These are phyloP conservation scores for Sporobolus alterniflorus DNA, from an alignment of 202 grass and related monocot genomes.

Conservation along the genomic window DNA sequence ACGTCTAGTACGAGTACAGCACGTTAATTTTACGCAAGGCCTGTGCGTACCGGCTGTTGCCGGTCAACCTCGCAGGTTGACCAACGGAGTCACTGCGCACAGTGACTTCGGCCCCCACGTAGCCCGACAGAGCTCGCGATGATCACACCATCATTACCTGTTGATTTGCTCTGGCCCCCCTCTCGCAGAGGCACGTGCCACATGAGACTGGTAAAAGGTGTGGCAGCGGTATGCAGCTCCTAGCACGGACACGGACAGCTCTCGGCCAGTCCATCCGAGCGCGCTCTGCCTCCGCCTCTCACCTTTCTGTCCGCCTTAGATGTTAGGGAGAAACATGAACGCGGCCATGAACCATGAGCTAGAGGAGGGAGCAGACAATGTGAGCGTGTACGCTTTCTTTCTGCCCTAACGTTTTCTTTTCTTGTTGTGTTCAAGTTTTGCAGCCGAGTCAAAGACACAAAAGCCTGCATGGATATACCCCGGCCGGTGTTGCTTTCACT, in stretches of 20 bases:
- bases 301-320: conserved; percentile 34
- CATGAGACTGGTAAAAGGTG: no score
- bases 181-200: conserved; percentile 36
- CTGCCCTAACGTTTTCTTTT: not conserved
- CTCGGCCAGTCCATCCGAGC: not conserved
- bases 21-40: no score
- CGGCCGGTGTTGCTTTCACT: no score
- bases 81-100: not conserved
- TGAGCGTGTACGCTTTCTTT: conserved; percentile 20
- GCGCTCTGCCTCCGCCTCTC: not conserved
- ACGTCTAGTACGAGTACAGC: not conserved
- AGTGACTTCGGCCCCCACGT: conserved; percentile 21
- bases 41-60: not conserved
- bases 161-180: conserved; percentile 31
- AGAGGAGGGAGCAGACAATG: not conserved
- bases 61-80: conserved; percentile 30
- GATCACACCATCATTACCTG: conserved; percentile 52
- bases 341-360: not conserved
- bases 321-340: conserved; percentile 24
- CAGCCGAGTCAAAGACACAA: no score
- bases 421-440: not conserved
- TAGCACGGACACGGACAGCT: no score
- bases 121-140: conserved; percentile 44
- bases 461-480: no score
- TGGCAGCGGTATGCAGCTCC: no score